A percentile compares a stretch with the other conserved stretches of the same genome.
Conservation (phyloP, 108 stramenopile species). For the Parietichytrium sp. region DNA sequence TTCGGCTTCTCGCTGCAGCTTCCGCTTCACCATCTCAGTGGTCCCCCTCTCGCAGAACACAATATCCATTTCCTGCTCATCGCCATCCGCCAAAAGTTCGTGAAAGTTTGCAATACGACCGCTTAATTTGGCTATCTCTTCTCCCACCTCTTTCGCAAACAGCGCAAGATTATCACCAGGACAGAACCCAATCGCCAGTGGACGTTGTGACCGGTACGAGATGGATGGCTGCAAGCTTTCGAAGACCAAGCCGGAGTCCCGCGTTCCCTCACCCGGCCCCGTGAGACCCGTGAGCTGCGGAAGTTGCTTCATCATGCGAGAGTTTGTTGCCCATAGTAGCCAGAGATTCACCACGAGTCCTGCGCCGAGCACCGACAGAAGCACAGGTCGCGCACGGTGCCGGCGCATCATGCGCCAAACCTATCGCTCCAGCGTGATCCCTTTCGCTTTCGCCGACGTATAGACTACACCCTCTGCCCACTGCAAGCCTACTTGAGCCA, state of each 20-base stretch:
- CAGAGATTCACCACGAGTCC: background rate
- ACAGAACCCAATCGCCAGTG: background rate
- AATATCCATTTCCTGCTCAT: background rate
- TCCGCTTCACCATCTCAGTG: background rate
- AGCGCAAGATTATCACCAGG: background rate
- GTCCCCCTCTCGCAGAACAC: background rate
- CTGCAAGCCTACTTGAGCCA: no score
- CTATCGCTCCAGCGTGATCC: no score
- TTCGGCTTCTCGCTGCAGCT: background rate
- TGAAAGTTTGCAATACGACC: background rate
- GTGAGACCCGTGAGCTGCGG: no score
- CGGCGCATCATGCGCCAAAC: no score
- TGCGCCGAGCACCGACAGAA: background rate
- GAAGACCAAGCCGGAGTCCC: background rate
- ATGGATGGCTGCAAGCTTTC: background rate
- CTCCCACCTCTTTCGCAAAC: background rate
- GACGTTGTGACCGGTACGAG: background rate
- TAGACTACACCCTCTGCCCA: no score
- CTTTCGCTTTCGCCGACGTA: no score
- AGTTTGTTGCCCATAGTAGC: background rate
- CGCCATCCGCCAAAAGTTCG: background rate
- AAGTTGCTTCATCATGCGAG: background rate
- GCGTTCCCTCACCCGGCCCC: no score
- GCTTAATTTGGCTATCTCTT: background rate
- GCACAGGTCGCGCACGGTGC: no score